These are phyloP conservation scores for Trichosporon faecale DNA, from an alignment of 1,284 basidiomycete genomes.

Conservation along the genomic window DNA sequence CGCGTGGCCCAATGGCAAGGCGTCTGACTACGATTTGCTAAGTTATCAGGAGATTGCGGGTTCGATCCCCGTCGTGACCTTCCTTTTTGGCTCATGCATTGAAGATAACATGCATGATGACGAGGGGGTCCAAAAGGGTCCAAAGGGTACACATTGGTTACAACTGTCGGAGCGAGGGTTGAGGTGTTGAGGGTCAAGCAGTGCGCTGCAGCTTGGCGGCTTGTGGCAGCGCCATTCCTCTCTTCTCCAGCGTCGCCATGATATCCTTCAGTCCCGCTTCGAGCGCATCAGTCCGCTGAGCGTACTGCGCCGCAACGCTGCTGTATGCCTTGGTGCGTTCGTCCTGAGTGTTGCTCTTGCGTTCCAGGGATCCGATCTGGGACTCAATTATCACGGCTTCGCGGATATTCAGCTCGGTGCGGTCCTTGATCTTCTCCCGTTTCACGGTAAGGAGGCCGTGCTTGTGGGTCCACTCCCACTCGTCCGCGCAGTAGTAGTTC, in stretches of 20 bases:
- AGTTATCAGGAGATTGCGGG: background rate
- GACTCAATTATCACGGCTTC: background rate
- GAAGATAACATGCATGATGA: background rate
- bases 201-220: background rate
- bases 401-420: background rate
- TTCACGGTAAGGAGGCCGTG: background rate
- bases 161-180: too few relatives aligned
- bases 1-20: slow-evolving; percentile 1
- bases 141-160: too few relatives aligned
- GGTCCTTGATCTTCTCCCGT: background rate
- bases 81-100: background rate
- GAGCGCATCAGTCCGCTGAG: background rate
- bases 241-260: background rate
- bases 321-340: background rate
- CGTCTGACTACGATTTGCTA: background rate
- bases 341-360: background rate
- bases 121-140: too few relatives aligned
- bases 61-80: slow-evolving; percentile 1
- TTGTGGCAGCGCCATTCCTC: background rate
- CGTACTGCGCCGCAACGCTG: background rate
- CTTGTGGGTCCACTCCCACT: background rate
- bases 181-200: too few relatives aligned
- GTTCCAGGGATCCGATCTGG: background rate
- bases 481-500: too few relatives aligned
- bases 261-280: background rate